These are phyloP conservation scores for Brettanomyces bruxellensis DNA, from an alignment of 805 yeast genomes.

Conservation along the genomic window DNA sequence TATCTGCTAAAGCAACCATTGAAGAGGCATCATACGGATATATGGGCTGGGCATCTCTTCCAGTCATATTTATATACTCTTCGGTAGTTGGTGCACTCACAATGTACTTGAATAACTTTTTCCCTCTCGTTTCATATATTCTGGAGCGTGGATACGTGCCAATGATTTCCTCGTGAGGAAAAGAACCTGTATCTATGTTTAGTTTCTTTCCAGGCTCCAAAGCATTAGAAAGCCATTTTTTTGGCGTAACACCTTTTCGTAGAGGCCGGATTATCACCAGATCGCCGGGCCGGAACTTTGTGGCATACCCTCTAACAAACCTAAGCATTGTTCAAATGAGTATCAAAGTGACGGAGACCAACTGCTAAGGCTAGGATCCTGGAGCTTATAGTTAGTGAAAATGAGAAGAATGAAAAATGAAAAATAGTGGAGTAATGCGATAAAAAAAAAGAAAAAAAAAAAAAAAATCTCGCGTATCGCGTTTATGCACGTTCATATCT, in stretches of 20 bases:
- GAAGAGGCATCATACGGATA: constrained; percentile 41
- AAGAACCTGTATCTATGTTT: constrained; percentile 18
- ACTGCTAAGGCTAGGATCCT: no score
- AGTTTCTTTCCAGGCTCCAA: constrained; percentile 13
- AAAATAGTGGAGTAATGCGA: no score
- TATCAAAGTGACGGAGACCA: no score
- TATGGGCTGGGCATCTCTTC: constrained; percentile 42
- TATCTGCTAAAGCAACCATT: constrained; percentile 37
- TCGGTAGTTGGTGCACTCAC: constrained; percentile 35
- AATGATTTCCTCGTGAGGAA: constrained; percentile 30
- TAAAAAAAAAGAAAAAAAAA: no score
- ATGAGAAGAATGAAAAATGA: no score
- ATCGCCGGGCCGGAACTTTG: constrained; percentile 23
- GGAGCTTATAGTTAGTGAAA: no score
- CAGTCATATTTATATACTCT: constrained; percentile 32
- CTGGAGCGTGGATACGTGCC: constrained; percentile 28
- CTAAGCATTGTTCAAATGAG: neutral
- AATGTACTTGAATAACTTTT: constrained; percentile 20
- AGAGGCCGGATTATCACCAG: constrained; percentile 22
- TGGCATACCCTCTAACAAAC: constrained; percentile 8
- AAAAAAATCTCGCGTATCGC: no score
- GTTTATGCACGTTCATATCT: no score
- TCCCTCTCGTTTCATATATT: constrained; percentile 13
- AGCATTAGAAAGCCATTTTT: constrained; percentile 24
- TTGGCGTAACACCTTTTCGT: constrained; percentile 14